phyloP scores from a whole-genome alignment of 495 filamentous ascomycete genomes.

The Annulohypoxylon stygium region DNA sequence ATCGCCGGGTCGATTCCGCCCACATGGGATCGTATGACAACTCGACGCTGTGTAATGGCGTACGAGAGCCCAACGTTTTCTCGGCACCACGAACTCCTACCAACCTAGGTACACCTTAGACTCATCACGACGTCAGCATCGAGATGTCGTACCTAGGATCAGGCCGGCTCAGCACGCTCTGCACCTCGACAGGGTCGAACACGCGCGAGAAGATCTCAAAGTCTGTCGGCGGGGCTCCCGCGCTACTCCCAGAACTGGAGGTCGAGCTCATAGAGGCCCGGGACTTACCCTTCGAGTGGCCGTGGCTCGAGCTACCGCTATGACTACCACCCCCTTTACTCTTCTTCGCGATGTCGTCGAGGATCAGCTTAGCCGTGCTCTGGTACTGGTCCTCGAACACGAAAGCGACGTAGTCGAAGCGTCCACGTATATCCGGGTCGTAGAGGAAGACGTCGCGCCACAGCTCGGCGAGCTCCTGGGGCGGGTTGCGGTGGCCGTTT shows the following conservation, averaged over 20 bases:
- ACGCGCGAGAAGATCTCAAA: constrained; percentile 59
- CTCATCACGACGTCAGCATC: constrained; percentile 55
- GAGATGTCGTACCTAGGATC: constrained; percentile 62
- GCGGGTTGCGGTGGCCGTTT: constrained; percentile 76
- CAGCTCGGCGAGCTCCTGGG: constrained; percentile 73
- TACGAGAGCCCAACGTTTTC: constrained; percentile 30
- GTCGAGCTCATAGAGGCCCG: constrained; percentile 49
- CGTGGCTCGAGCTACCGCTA: constrained; percentile 30
- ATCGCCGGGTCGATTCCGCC: constrained; percentile 47
- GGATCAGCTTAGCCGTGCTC: constrained; percentile 60
- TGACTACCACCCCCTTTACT: constrained; percentile 45
- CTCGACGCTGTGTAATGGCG: constrained; percentile 49
- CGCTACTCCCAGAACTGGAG: constrained; percentile 40
- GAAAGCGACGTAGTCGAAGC: constrained; percentile 77
- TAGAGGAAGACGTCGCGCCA: constrained; percentile 76
- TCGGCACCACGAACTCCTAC: not conserved
- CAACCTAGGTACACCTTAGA: not conserved
- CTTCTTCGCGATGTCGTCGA: constrained; percentile 64
- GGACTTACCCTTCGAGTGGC: constrained; percentile 52
- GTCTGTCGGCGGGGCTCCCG: constrained; percentile 52
- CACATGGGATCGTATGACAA: constrained; percentile 44
- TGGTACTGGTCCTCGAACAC: constrained; percentile 69
- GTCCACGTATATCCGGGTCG: constrained; percentile 74
- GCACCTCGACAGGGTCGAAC: constrained; percentile 58
- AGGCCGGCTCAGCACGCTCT: constrained; percentile 55